Conservation (phyloP, 73 alveolate species). For the Breviolum minutum region DNA sequence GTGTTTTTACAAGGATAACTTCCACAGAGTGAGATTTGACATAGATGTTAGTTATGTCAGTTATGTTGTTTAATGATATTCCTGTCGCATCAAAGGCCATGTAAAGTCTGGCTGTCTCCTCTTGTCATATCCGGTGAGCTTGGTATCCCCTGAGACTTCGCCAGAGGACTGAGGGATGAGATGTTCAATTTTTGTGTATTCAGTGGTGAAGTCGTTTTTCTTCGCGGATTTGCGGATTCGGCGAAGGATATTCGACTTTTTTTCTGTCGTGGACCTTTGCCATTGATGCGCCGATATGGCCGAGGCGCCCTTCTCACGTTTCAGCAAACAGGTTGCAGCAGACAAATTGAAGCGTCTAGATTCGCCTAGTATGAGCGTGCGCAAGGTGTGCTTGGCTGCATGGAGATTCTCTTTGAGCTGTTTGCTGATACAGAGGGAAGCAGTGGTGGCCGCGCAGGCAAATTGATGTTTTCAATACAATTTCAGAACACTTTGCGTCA, state of each 20-base stretch:
- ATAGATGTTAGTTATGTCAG: not conserved
- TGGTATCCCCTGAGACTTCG: constrained; percentile 12
- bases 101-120: constrained; percentile 41
- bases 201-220: too few species aligned
- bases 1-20: not conserved
- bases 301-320: not conserved
- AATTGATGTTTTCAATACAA: not conserved
- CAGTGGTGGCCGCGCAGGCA: constrained; percentile 51
- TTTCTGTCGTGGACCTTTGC: constrained; percentile 58
- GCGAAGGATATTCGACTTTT: constrained; percentile 47
- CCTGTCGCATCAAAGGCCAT: not conserved
- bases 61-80: not conserved
- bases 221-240: too few species aligned
- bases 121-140: constrained; percentile 4
- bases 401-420: constrained; percentile 66
- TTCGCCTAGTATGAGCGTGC: not conserved
- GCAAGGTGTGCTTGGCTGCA: constrained; percentile 56
- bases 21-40: not conserved
- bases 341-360: not conserved
- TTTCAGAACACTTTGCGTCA: not conserved
- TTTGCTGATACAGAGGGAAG: constrained; percentile 44
- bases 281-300: constrained; percentile 46
- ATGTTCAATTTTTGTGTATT: not conserved
- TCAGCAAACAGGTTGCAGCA: not conserved
- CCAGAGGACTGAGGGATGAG: not conserved